These are phyloP conservation scores for Spergularia marina DNA, from an alignment of 148 eudicot genomes.

Conservation along the genomic window DNA sequence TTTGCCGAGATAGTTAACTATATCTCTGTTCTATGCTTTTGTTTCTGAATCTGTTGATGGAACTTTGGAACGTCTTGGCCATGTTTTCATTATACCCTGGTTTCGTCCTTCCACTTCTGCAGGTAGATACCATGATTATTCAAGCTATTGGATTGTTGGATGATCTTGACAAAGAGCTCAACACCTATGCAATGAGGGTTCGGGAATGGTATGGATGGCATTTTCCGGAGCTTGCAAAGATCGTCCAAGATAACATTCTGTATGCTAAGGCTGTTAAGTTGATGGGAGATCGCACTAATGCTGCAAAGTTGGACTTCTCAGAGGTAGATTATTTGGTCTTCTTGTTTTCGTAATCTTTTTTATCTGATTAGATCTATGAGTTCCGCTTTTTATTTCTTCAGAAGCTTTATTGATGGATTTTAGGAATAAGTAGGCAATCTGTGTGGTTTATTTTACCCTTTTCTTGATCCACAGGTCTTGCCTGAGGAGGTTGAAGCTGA, in stretches of 20 bases:
- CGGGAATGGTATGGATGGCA: slow-evolving; percentile 99
- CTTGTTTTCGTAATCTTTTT: not conserved
- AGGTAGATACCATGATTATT: slow-evolving; percentile 98
- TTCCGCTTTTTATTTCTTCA: too few species aligned
- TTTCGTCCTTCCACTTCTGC: not conserved
- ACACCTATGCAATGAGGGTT: slow-evolving; percentile 97
- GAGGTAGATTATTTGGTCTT: slow-evolving; percentile 47
- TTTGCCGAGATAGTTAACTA: not conserved
- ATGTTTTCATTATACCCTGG: not conserved
- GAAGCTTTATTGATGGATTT: too few species aligned
- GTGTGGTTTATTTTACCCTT: not conserved
- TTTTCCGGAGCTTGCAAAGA: slow-evolving; percentile 95
- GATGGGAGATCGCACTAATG: slow-evolving; percentile 77
- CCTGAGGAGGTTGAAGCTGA: slow-evolving; percentile 83
- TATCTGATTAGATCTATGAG: not conserved
- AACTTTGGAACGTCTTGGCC: not conserved
- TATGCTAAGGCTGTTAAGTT: slow-evolving; percentile 86
- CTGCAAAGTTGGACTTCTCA: slow-evolving; percentile 86
- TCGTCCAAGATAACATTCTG: slow-evolving; percentile 78
- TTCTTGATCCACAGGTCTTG: slow-evolving; percentile 47
- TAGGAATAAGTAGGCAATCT: not conserved
- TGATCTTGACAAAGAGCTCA: slow-evolving; percentile 95
- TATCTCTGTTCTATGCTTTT: not conserved
- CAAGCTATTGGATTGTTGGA: slow-evolving; percentile 96
- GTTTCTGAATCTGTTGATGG: not conserved